Base-by-base conservation (phyloP, 805 yeast genomes). In the Lipomyces starkeyi region DNA sequence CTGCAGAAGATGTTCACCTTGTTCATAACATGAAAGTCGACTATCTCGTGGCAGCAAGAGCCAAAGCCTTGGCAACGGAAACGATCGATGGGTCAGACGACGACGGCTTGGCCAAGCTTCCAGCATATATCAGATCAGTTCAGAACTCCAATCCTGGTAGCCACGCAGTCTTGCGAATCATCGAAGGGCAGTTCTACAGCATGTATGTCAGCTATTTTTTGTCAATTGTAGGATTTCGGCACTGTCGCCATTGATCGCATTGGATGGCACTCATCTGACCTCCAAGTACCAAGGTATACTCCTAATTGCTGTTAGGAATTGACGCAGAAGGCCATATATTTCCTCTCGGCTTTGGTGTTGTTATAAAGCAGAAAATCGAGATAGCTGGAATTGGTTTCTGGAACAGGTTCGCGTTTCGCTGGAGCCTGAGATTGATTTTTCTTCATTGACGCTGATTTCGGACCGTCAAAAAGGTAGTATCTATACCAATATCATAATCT, bases 21-120 rank as follows among this genome's bases (percentile, higher is more conserved):
- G 55, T 6, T 20, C 55, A 52, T 25, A 52, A 52, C 8, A 29
- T 52, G 29, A 52, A 52, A 52, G 29, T 52, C 55, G 55, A 25
- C 55, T 52, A 52, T 25, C 55, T 52, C 29, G 55, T 52, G 29
- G 55, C 25, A 52, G 55, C 55, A 25, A 52, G 55, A 52, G 55
- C 55, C 25, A 52, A 52, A 25, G 25, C 25, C 22, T 6, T 22
- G 55, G 32, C 55, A 1, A 52, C 14, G 55, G 55, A 52, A 25
- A 52, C 3, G 29, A 52, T 52, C 29, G 13, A 52, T 22, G 55
- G 55, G 29, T 52, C 55, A 52, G 55, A 52, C 29, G 29, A 8
- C 29, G 55, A 25, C 25, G 13, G 25, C 55, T 52, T 52, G 4
- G 55, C 55, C 13, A 7, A 52, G 55, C 55, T 52, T 20, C 55